Conservation (phyloP, 1,284 basidiomycete species). For the Microbotryomycetes sp. region DNA sequence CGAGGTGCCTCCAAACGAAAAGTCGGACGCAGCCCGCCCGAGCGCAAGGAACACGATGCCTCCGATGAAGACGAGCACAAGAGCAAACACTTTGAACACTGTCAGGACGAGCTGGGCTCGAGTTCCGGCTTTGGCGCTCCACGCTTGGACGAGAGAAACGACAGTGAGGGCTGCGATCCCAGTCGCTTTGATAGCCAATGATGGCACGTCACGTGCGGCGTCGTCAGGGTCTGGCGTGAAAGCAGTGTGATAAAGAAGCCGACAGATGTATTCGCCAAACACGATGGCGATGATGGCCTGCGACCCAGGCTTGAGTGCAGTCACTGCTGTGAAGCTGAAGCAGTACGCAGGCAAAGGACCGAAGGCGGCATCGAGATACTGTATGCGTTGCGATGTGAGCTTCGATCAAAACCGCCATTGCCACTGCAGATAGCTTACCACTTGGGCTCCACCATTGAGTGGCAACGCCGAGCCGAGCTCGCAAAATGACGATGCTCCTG, state of each 20-base stretch:
- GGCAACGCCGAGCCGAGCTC: constrained; percentile 74
- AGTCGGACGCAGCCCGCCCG: constrained; percentile 38
- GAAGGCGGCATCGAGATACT: constrained; percentile 61
- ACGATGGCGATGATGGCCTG: constrained; percentile 44
- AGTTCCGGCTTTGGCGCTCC: constrained; percentile 69
- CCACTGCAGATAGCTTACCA: constrained; percentile 46
- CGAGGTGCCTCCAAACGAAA: constrained; percentile 61
- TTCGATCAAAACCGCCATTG: constrained; percentile 76
- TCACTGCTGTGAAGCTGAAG: constrained; percentile 42
- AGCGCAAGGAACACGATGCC: constrained; percentile 41
- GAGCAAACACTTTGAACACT: constrained; percentile 60
- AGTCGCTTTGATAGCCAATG: constrained; percentile 75
- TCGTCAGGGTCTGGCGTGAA: constrained; percentile 31
- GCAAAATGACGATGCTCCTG: constrained; percentile 49
- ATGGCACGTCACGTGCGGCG: constrained; percentile 51
- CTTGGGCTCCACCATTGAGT: constrained; percentile 74
- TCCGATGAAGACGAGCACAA: constrained; percentile 45
- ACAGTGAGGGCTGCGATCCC: constrained; percentile 64
- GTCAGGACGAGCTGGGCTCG: constrained; percentile 80
- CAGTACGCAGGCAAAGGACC: constrained; percentile 46
- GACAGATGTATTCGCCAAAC: constrained; percentile 74
- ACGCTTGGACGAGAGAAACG: constrained; percentile 68
- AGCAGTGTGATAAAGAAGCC: constrained; percentile 46
- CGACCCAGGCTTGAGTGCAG: constrained; percentile 49
- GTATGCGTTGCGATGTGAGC: constrained; percentile 85